phyloP scores from a whole-genome alignment of 768 basidiomycete species.

The Sutorius australiensis region DNA sequence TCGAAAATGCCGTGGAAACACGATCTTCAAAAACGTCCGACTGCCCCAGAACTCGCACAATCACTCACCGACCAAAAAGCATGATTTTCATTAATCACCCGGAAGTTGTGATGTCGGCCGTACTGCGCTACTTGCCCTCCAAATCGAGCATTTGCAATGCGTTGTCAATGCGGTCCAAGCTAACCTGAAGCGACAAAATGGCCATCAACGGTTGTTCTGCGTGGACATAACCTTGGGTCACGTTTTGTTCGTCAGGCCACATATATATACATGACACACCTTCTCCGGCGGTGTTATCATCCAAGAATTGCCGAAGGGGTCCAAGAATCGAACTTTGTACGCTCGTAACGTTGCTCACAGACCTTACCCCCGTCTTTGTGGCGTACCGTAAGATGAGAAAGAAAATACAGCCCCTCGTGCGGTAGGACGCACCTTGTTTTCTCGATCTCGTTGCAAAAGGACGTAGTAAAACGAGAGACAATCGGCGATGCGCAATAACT shows the following conservation, averaged over 20 bases:
- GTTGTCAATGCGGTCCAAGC: slow-evolving; percentile 47
- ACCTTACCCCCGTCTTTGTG: slow-evolving; percentile 50
- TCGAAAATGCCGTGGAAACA: background rate
- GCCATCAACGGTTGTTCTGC: slow-evolving; percentile 28
- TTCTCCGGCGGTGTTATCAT: slow-evolving; percentile 31
- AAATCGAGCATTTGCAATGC: slow-evolving; percentile 29
- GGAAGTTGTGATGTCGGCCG: background rate
- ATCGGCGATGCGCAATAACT: slow-evolving; percentile 60
- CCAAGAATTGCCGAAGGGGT: slow-evolving; percentile 41
- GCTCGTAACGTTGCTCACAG: slow-evolving; percentile 39
- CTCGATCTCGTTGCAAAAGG: slow-evolving; percentile 52
- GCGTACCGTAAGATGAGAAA: background rate
- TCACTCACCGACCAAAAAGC: background rate
- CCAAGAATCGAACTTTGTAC: slow-evolving; percentile 44
- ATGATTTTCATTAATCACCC: slow-evolving; percentile 14
- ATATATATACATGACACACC: slow-evolving; percentile 20
- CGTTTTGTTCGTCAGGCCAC: background rate
- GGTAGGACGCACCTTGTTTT: slow-evolving; percentile 46
- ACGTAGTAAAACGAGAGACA: slow-evolving; percentile 68
- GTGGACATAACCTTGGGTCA: slow-evolving; percentile 1
- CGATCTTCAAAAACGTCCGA: slow-evolving; percentile 6
- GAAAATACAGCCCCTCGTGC: background rate
- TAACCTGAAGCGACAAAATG: slow-evolving; percentile 41
- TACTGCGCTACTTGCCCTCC: background rate
- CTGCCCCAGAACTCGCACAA: background rate